These are phyloP conservation scores for Volvariella surrecta DNA, from an alignment of 1,284 basidiomycete genomes.

Conservation along the genomic window DNA sequence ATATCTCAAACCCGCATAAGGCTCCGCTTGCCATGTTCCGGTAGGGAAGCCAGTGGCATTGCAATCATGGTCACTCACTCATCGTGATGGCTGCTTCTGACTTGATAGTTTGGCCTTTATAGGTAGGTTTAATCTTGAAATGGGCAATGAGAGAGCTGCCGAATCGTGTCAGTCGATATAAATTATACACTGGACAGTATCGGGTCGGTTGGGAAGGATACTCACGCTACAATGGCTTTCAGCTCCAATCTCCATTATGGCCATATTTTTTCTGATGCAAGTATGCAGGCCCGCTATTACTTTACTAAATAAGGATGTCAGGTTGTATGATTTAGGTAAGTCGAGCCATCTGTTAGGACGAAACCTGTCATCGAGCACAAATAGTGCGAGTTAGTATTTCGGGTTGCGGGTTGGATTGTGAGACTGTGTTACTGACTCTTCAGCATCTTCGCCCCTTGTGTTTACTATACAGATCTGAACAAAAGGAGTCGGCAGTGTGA, in stretches of 20 bases:
- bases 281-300: slow-evolving; percentile 40
- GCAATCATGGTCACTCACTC: too few species aligned
- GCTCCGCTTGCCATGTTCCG: too few species aligned
- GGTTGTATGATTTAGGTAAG: slow-evolving; percentile 26
- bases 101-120: slow-evolving; percentile 27
- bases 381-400: background rate
- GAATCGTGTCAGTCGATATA: background rate
- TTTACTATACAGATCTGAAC: slow-evolving; percentile 30
- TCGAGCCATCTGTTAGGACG: slow-evolving; percentile 34
- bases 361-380: slow-evolving; percentile 20
- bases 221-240: slow-evolving; percentile 37
- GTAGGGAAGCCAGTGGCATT: too few species aligned
- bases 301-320: slow-evolving; percentile 29
- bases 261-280: slow-evolving; percentile 45
- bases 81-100: slow-evolving; percentile 33
- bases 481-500: background rate
- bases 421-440: slow-evolving; percentile 26
- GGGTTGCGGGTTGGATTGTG: too few species aligned
- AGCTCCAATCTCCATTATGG: slow-evolving; percentile 44
- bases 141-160: slow-evolving; percentile 28
- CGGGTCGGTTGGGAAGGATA: slow-evolving; percentile 5
- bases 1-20: too few species aligned
- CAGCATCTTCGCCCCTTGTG: slow-evolving; percentile 32
- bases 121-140: slow-evolving; percentile 32
- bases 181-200: background rate